These are phyloP conservation scores for Leucosporidium scottii DNA, from an alignment of 768 basidiomycete genomes.

Conservation along the genomic window DNA sequence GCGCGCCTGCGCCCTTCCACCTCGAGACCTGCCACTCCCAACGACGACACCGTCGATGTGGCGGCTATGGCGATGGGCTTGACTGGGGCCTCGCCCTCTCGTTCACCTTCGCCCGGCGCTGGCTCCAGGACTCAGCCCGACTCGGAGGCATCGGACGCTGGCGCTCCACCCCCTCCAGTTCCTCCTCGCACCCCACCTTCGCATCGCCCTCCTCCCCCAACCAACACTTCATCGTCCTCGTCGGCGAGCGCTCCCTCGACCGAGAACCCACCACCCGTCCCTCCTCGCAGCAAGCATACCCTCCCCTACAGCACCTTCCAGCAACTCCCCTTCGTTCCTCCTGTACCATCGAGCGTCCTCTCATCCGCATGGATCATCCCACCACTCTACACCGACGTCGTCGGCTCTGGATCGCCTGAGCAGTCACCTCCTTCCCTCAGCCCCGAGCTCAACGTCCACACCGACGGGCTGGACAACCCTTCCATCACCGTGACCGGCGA, in stretches of 20 bases:
- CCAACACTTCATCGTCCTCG: neutral
- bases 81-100: too few species aligned
- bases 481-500: conserved; percentile 11
- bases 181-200: neutral
- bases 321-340: conserved; percentile 75
- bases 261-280: neutral
- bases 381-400: conserved; percentile 68
- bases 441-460: neutral
- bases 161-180: too few species aligned
- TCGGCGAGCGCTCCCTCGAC: neutral
- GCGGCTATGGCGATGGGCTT: too few species aligned
- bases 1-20: neutral
- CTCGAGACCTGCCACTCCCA: neutral
- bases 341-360: conserved; percentile 77
- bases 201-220: neutral
- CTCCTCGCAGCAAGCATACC: neutral
- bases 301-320: conserved; percentile 74
- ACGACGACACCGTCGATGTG: neutral
- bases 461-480: neutral
- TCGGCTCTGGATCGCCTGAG: conserved; percentile 45
- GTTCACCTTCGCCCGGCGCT: too few species aligned
- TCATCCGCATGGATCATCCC: conserved; percentile 88
- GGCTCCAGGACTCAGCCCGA: too few species aligned
- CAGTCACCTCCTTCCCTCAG: too few species aligned
- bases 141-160: too few species aligned